Evolutionary conservation across 2,329 filamentous ascomycete genomes (phyloP).

Genomic region (Thielaviopsis punctulata): DNA sequence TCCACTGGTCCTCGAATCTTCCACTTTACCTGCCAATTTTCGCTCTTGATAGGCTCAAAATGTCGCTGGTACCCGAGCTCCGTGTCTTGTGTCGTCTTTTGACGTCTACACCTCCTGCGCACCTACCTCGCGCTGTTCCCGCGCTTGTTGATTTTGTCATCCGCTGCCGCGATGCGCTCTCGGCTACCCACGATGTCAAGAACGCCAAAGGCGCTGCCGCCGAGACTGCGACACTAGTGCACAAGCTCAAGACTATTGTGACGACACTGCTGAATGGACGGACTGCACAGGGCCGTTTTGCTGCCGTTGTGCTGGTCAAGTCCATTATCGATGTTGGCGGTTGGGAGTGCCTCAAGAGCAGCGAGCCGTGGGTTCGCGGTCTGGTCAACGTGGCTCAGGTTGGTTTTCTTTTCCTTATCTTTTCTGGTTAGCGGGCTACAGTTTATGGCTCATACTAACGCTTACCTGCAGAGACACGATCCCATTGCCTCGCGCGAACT

Average conservation of each 20-base stretch:
- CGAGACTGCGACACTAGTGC: constrained; percentile 52
- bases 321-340: constrained; percentile 66
- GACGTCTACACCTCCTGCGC: constrained; percentile 50
- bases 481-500: constrained; percentile 59
- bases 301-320: constrained; percentile 64
- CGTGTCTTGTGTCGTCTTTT: constrained; percentile 51
- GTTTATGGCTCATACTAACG: not conserved
- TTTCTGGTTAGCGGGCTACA: not conserved
- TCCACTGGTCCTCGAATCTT: not conserved
- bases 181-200: constrained; percentile 41
- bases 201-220: constrained; percentile 40
- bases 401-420: constrained; percentile 14
- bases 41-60: too few relatives aligned
- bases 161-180: constrained; percentile 43
- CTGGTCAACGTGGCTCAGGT: constrained; percentile 59
- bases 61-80: constrained; percentile 37
- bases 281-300: constrained; percentile 56
- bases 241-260: constrained; percentile 67
- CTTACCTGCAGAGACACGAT: constrained; percentile 54
- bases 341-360: constrained; percentile 60
- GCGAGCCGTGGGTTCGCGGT: constrained; percentile 60
- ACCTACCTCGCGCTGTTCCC: constrained; percentile 58
- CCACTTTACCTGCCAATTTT: too few relatives aligned
- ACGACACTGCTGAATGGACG: constrained; percentile 64
- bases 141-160: constrained; percentile 45